Conservation (phyloP, 2,329 filamentous ascomycete species). For the Sporothrix curviconia region DNA sequence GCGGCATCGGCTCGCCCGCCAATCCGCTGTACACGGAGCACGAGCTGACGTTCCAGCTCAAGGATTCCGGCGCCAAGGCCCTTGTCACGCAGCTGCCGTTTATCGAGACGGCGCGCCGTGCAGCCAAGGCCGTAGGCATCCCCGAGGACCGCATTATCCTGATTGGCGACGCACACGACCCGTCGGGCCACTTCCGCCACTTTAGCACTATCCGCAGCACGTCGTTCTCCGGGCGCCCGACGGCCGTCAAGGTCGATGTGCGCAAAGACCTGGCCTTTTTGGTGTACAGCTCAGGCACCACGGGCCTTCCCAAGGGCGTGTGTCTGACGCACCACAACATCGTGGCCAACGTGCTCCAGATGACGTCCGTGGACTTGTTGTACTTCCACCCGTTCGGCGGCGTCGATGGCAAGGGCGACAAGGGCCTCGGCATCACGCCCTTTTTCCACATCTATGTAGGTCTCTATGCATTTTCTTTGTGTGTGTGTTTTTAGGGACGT, state of each 20-base stretch:
- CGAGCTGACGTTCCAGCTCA: slow-evolving; percentile 79
- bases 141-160: slow-evolving; percentile 66
- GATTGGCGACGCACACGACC: slow-evolving; percentile 63
- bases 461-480: neutral
- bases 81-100: slow-evolving; percentile 67
- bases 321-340: slow-evolving; percentile 80
- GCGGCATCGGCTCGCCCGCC: slow-evolving; percentile 73
- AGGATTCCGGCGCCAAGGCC: slow-evolving; percentile 67
- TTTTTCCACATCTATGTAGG: slow-evolving; percentile 88
- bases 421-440: slow-evolving; percentile 70
- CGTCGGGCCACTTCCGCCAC: slow-evolving; percentile 55
- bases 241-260: slow-evolving; percentile 47
- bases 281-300: slow-evolving; percentile 86
- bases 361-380: slow-evolving; percentile 44
- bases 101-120: slow-evolving; percentile 58
- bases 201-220: slow-evolving; percentile 59
- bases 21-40: slow-evolving; percentile 81
- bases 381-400: slow-evolving; percentile 53
- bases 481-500: neutral
- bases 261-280: slow-evolving; percentile 73
- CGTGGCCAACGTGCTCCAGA: slow-evolving; percentile 63
- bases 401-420: slow-evolving; percentile 58
- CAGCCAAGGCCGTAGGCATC: slow-evolving; percentile 64
- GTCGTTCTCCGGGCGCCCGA: slow-evolving; percentile 44
- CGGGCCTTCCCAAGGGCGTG: slow-evolving; percentile 85